Evolutionary conservation across 768 basidiomycete genomes (phyloP).

Genomic region (Omphalotus guepiniiformis): DNA sequence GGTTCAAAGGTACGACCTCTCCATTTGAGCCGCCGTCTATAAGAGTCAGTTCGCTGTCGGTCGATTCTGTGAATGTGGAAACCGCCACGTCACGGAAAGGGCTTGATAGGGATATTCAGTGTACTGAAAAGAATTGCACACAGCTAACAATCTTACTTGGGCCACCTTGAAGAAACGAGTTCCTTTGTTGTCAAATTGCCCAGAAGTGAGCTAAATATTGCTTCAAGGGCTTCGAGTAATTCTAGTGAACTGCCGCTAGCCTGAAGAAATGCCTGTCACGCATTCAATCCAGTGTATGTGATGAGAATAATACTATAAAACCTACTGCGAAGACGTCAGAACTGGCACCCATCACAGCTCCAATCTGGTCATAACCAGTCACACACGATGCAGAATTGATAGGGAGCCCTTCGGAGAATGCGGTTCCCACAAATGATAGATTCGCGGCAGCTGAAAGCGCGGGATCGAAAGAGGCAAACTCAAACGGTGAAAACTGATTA

Average conservation of each 20-base stretch:
- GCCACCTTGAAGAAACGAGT: conserved; percentile 65
- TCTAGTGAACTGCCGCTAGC: conserved; percentile 37
- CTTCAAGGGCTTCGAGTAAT: conserved; percentile 39
- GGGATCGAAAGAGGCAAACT: conserved; percentile 74
- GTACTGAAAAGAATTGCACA: background rate
- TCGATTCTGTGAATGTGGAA: conserved; percentile 49
- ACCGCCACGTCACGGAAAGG: conserved; percentile 49
- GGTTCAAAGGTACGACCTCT: conserved; percentile 69
- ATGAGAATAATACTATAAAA: background rate
- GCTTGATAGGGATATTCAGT: conserved; percentile 19
- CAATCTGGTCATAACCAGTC: conserved; percentile 68
- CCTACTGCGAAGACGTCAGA: conserved; percentile 63
- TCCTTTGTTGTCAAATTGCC: conserved; percentile 48
- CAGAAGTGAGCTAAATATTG: conserved; percentile 33
- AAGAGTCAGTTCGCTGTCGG: conserved; percentile 51
- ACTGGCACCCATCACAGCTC: conserved; percentile 74
- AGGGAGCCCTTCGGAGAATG: conserved; percentile 52
- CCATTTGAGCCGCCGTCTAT: conserved; percentile 69
- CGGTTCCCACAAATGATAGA: conserved; percentile 60
- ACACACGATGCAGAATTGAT: conserved; percentile 58
- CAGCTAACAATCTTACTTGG: conserved; percentile 33
- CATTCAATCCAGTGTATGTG: conserved; percentile 9
- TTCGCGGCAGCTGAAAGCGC: conserved; percentile 67
- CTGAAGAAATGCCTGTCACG: conserved; percentile 31
- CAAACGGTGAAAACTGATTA: conserved; percentile 53